These are phyloP conservation scores for Lotus japonicus DNA, from an alignment of 306 rosid genomes.

Conservation along the genomic window DNA sequence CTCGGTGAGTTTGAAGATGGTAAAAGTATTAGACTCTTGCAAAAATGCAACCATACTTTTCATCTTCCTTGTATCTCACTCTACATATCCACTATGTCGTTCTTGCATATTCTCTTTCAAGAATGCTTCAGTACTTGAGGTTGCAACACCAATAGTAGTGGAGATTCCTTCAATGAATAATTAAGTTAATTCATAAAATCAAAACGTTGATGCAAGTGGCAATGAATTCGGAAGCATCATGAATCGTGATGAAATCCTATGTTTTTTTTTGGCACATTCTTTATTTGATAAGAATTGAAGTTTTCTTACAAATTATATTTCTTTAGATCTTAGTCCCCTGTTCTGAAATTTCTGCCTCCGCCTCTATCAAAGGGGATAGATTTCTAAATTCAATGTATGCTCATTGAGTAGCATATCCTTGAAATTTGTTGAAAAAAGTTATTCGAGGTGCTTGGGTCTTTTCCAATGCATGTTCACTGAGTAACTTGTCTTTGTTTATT, in stretches of 20 bases:
- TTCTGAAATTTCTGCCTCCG: too few relatives aligned
- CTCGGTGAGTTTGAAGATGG: conserved; percentile 68
- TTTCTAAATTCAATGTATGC: too few relatives aligned
- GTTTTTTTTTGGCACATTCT: too few relatives aligned
- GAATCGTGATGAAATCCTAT: neutral
- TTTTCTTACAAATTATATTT: too few relatives aligned
- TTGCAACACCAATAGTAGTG: neutral
- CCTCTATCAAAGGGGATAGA: too few relatives aligned
- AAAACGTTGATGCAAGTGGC: conserved; percentile 14
- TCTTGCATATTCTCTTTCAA: conserved; percentile 32
- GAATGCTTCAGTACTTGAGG: neutral
- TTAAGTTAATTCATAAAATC: neutral
- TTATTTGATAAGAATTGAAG: too few relatives aligned
- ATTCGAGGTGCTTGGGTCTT: too few relatives aligned
- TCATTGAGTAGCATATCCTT: too few relatives aligned
- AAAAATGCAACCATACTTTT: conserved; percentile 75
- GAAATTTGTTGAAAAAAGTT: too few relatives aligned
- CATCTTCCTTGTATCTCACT: conserved; percentile 76
- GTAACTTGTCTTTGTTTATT: too few relatives aligned
- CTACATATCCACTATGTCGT: conserved; percentile 74
- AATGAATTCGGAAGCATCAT: conserved; percentile 18
- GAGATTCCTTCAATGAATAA: conserved; percentile 13
- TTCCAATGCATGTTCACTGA: too few relatives aligned
- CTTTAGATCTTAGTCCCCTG: too few relatives aligned
- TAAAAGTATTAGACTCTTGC: conserved; percentile 60